phyloP scores from a whole-genome alignment of 2,329 filamentous ascomycete genomes.

The Scorias spongiosa region DNA sequence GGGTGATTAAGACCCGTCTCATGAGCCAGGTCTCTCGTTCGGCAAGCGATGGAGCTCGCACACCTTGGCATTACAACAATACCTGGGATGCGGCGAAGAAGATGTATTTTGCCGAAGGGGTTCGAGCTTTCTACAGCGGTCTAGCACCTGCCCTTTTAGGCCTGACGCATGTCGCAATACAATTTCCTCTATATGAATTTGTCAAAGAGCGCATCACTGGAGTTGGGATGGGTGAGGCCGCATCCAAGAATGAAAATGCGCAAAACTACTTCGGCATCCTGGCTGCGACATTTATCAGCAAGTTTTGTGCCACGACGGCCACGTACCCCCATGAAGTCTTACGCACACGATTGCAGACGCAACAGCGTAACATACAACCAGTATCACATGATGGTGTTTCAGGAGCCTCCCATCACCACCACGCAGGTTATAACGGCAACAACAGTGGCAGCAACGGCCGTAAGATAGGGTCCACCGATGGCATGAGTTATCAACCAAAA shows the following conservation, averaged over 20 bases:
- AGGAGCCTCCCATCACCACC: slow-evolving; percentile 18
- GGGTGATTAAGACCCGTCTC: slow-evolving; percentile 96
- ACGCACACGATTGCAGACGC: slow-evolving; percentile 82
- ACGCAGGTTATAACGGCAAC: slow-evolving; percentile 12
- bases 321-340: slow-evolving; percentile 98
- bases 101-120: slow-evolving; percentile 85
- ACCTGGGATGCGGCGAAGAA: slow-evolving; percentile 86
- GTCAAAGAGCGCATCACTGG: slow-evolving; percentile 86
- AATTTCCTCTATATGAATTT: slow-evolving; percentile 92
- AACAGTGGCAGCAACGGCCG: slow-evolving; percentile 19
- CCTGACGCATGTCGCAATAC: slow-evolving; percentile 86
- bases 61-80: slow-evolving; percentile 81
- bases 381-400: slow-evolving; percentile 34
- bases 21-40: slow-evolving; percentile 74
- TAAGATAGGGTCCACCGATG: slow-evolving; percentile 29
- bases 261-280: slow-evolving; percentile 69
- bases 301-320: slow-evolving; percentile 82
- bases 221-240: slow-evolving; percentile 64
- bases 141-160: slow-evolving; percentile 83
- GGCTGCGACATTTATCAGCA: slow-evolving; percentile 80
- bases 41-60: slow-evolving; percentile 39
- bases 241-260: slow-evolving; percentile 37
- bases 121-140: slow-evolving; percentile 87
- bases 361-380: slow-evolving; percentile 51
- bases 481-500: slow-evolving; percentile 35